A percentile compares a stretch with the other conserved stretches of the same genome.
phyloP scores from a whole-genome alignment of 2,329 filamentous ascomycete genomes.

The Endoconidiophora laricicola region DNA sequence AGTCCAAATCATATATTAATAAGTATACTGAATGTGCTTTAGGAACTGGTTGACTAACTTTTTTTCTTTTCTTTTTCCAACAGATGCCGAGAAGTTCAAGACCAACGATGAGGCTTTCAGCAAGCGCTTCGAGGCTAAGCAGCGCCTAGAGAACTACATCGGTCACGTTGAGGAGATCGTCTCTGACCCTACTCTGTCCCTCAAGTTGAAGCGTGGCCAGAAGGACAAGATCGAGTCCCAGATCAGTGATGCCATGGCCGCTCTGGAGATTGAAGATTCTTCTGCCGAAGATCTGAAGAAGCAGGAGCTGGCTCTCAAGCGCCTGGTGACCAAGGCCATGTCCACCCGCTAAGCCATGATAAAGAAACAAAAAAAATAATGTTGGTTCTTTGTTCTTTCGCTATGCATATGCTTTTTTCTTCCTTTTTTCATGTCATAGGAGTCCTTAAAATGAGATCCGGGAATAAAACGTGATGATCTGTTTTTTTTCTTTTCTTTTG shows the following conservation, averaged over 20 bases:
- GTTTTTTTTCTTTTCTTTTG: constrained; percentile 19
- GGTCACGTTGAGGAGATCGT: constrained; percentile 97
- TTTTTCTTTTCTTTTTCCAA: constrained; percentile 4
- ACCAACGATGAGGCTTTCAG: constrained; percentile 92
- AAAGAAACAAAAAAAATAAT: constrained; percentile 6
- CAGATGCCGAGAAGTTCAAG: constrained; percentile 97
- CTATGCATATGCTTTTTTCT: constrained; percentile 13
- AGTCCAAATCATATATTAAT: constrained; percentile 16
- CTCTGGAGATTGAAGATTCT: constrained; percentile 90
- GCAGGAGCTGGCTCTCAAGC: constrained; percentile 97
- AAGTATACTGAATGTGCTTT: not conserved
- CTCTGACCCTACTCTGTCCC: constrained; percentile 83
- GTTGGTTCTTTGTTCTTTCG: constrained; percentile 9
- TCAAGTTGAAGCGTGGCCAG: constrained; percentile 97
- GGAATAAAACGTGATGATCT: constrained; percentile 22
- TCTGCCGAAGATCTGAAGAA: constrained; percentile 93
- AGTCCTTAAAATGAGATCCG: constrained; percentile 19
- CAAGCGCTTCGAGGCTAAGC: constrained; percentile 98
- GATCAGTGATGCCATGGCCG: constrained; percentile 91
- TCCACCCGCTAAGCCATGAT: constrained; percentile 54
- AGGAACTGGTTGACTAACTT: constrained; percentile 8
- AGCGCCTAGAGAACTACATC: constrained; percentile 99
- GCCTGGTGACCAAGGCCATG: constrained; percentile 97
- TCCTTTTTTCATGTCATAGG: constrained; percentile 19
- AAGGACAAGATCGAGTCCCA: constrained; percentile 99